Evolutionary conservation across 1,284 basidiomycete genomes (phyloP).

Genomic region (Malassezia sympodialis): DNA sequence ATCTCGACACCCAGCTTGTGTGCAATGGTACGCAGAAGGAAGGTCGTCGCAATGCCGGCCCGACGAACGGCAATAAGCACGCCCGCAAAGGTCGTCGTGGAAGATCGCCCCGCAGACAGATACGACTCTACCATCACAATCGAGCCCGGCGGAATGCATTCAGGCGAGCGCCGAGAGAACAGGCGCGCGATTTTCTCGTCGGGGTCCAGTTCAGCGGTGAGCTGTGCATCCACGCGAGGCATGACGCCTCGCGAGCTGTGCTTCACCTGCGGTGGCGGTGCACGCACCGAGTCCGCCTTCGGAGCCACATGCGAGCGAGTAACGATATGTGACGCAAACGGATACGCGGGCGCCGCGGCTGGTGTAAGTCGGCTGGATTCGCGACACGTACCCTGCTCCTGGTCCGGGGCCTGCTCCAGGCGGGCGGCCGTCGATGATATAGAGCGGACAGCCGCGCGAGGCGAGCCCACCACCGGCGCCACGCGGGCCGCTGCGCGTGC

Average conservation of each 20-base stretch:
- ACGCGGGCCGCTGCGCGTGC: neutral
- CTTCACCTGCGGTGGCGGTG: slow-evolving; percentile 25
- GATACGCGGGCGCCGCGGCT: slow-evolving; percentile 13
- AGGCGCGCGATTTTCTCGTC: slow-evolving; percentile 33
- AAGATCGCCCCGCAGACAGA: slow-evolving; percentile 29
- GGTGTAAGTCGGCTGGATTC: neutral
- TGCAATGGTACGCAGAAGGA: slow-evolving; percentile 42
- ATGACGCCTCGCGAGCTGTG: slow-evolving; percentile 29
- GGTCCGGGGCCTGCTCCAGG: neutral
- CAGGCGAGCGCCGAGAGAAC: slow-evolving; percentile 32
- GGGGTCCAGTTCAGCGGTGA: slow-evolving; percentile 34
- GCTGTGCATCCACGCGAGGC: slow-evolving; percentile 30
- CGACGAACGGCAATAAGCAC: slow-evolving; percentile 41
- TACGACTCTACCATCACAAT: slow-evolving; percentile 44
- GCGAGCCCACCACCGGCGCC: neutral
- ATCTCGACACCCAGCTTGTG: slow-evolving; percentile 47
- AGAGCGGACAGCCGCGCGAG: neutral
- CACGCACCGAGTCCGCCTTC: slow-evolving; percentile 4
- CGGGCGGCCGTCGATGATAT: slow-evolving; percentile 1
- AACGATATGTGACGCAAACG: slow-evolving; percentile 29
- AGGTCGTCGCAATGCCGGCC: slow-evolving; percentile 37
- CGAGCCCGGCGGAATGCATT: slow-evolving; percentile 38
- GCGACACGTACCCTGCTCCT: neutral
- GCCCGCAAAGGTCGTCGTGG: slow-evolving; percentile 39
- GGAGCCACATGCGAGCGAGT: slow-evolving; percentile 15